Percentiles rank a stretch among this genome's conserved stretches.
phyloP scores from a whole-genome alignment of 2,329 filamentous ascomycete genomes.

The Trichophyton simii region DNA sequence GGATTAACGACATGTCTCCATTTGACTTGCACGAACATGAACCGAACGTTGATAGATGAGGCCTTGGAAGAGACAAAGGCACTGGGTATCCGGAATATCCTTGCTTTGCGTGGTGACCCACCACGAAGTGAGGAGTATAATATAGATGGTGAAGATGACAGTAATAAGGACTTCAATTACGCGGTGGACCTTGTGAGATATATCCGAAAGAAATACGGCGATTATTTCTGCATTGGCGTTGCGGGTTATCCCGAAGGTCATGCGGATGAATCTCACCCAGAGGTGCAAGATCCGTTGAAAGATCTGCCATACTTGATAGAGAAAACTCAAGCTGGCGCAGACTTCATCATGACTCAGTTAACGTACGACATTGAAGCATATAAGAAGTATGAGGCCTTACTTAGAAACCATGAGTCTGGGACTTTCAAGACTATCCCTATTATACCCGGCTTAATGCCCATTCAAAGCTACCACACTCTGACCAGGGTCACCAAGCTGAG shows the following conservation, averaged over 20 bases:
- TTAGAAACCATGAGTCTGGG: conserved; percentile 72
- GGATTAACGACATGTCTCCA: conserved; percentile 91
- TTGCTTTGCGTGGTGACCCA: conserved; percentile 83
- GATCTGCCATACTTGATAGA: conserved; percentile 83
- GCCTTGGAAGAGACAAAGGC: conserved; percentile 82
- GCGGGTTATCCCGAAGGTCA: conserved; percentile 94
- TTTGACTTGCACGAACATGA: conserved; percentile 97
- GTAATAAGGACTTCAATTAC: conserved; percentile 71
- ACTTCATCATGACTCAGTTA: conserved; percentile 97
- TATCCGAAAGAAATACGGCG: conserved; percentile 70
- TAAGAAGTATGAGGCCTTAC: conserved; percentile 59
- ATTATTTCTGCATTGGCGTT: conserved; percentile 94
- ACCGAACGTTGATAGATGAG: conserved; percentile 68
- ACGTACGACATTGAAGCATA: conserved; percentile 88
- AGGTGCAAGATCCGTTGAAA: conserved; percentile 50
- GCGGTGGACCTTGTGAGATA: conserved; percentile 82
- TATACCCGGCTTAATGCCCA: conserved; percentile 90
- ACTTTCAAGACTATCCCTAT: conserved; percentile 78
- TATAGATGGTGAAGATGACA: conserved; percentile 47
- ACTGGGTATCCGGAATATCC: conserved; percentile 82
- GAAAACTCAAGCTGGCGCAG: conserved; percentile 80
- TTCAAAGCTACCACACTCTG: conserved; percentile 94
- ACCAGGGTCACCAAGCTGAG: conserved; percentile 88
- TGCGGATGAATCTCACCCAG: conserved; percentile 78
- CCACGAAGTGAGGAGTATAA: conserved; percentile 81